A percentile compares a stretch with the other conserved stretches of the same genome.
phyloP scores from a whole-genome alignment of 768 basidiomycete species.

The Cystofilobasidium capitatum region DNA sequence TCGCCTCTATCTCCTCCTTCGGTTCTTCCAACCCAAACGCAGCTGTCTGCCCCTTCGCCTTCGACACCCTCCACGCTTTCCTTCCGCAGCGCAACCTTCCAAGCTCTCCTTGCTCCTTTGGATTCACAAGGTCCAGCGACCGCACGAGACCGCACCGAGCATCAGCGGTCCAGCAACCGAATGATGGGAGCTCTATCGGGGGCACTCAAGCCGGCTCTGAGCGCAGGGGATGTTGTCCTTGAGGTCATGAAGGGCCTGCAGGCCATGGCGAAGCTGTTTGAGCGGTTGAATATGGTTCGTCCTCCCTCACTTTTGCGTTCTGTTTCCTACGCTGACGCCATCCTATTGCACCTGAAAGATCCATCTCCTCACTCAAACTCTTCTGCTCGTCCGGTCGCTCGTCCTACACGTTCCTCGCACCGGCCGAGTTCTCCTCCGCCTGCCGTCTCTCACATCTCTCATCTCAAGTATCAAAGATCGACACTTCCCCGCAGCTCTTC shows the following conservation, averaged over 20 bases:
- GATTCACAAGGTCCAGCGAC: neutral
- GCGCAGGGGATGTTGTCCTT: neutral
- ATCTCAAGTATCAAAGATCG: slow-evolving; percentile 9
- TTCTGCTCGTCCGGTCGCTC: neutral
- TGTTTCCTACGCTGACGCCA: neutral
- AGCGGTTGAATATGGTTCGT: neutral
- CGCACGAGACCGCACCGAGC: neutral
- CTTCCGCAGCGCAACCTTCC: neutral
- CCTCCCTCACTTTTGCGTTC: neutral
- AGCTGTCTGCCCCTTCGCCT: neutral
- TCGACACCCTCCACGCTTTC: neutral
- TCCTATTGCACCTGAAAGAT: neutral
- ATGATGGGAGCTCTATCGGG: neutral
- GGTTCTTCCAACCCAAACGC: neutral
- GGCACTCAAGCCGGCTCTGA: neutral
- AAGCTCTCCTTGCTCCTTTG: neutral
- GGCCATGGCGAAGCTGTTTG: neutral
- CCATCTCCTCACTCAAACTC: neutral
- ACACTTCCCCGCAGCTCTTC: neutral
- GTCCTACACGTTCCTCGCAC: slow-evolving; percentile 18
- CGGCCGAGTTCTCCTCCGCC: slow-evolving; percentile 11
- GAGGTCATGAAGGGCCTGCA: neutral
- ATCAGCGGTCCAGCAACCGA: neutral
- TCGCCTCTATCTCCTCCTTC: neutral
- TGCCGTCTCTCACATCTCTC: slow-evolving; percentile 10